These are phyloP conservation scores for Bruguiera gymnorhiza DNA, from an alignment of 345 rosid species.

Conservation along the genomic window DNA sequence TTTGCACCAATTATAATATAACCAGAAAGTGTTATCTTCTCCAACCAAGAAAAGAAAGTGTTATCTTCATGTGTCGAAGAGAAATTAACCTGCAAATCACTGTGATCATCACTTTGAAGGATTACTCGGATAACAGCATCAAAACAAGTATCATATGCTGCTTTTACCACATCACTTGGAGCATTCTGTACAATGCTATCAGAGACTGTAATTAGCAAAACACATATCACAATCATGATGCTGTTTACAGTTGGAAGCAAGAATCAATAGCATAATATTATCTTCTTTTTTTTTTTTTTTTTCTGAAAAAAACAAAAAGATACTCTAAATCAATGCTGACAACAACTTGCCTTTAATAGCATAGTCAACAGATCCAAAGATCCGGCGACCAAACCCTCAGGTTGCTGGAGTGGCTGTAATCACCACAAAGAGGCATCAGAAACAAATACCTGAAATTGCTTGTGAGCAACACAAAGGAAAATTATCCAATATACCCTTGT, in stretches of 20 bases:
- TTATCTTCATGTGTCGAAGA: neutral
- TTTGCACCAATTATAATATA: constrained; percentile 9
- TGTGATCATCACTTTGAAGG: constrained; percentile 82
- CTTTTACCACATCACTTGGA: constrained; percentile 68
- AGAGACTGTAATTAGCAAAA: constrained; percentile 50
- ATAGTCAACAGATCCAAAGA: constrained; percentile 84
- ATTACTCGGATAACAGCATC: constrained; percentile 66
- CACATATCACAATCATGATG: constrained; percentile 26
- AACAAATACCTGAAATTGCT: constrained; percentile 16
- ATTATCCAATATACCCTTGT: constrained; percentile 10
- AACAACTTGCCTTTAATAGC: constrained; percentile 84
- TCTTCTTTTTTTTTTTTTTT: too few relatives aligned
- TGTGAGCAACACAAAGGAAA: constrained; percentile 5
- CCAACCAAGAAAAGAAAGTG: neutral
- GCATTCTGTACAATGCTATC: constrained; percentile 66
- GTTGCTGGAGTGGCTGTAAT: constrained; percentile 79
- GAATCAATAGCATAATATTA: constrained; percentile 5
- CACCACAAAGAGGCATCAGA: constrained; percentile 30
- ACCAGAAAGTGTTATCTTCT: neutral
- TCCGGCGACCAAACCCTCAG: constrained; percentile 82
- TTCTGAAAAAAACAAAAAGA: neutral
- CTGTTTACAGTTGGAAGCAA: constrained; percentile 8
- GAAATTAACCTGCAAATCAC: constrained; percentile 81
- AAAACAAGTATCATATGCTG: constrained; percentile 68
- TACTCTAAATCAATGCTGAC: constrained; percentile 10